A percentile compares a stretch with the other conserved stretches of the same genome.
phyloP scores from a whole-genome alignment of 2,329 filamentous ascomycete species.

The Claviceps fusiformis region DNA sequence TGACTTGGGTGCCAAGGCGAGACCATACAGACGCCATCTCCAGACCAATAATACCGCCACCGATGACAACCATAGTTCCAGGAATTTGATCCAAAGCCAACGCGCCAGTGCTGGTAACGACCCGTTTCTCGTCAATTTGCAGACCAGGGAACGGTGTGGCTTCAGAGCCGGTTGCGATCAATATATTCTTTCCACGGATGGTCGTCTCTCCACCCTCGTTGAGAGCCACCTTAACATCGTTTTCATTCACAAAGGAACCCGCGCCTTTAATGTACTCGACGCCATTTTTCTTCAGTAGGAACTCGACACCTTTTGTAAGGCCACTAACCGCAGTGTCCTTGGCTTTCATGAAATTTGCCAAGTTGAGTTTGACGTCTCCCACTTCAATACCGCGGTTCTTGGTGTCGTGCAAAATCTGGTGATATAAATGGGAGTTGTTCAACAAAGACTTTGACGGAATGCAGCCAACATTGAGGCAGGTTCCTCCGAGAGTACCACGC shows the following conservation, averaged over 20 bases:
- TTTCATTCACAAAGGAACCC: conserved; percentile 72
- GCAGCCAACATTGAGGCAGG: conserved; percentile 97
- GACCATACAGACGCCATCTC: conserved; percentile 99
- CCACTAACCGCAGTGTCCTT: conserved; percentile 84
- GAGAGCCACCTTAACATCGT: conserved; percentile 83
- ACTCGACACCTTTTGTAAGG: conserved; percentile 95
- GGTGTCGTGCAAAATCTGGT: conserved; percentile 92
- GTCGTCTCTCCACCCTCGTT: conserved; percentile 84
- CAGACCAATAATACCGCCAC: conserved; percentile 94
- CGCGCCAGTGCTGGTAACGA: conserved; percentile 91
- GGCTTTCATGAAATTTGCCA: conserved; percentile 93
- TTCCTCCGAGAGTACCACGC: conserved; percentile 86
- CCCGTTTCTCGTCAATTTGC: conserved; percentile 92
- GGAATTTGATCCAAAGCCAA: conserved; percentile 81
- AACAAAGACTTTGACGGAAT: conserved; percentile 97
- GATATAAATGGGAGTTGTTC: conserved; percentile 98
- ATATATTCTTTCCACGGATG: conserved; percentile 86
- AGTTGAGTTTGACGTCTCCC: conserved; percentile 90
- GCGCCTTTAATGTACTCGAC: conserved; percentile 96
- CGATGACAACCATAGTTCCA: conserved; percentile 94
- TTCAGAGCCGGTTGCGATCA: conserved; percentile 94
- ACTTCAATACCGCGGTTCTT: conserved; percentile 97
- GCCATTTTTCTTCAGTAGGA: conserved; percentile 97
- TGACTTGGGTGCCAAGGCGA: conserved; percentile 82
- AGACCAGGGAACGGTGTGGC: conserved; percentile 92